Evolutionary conservation across 2,329 filamentous ascomycete genomes (phyloP).

Genomic region (Fusarium circinatum): DNA sequence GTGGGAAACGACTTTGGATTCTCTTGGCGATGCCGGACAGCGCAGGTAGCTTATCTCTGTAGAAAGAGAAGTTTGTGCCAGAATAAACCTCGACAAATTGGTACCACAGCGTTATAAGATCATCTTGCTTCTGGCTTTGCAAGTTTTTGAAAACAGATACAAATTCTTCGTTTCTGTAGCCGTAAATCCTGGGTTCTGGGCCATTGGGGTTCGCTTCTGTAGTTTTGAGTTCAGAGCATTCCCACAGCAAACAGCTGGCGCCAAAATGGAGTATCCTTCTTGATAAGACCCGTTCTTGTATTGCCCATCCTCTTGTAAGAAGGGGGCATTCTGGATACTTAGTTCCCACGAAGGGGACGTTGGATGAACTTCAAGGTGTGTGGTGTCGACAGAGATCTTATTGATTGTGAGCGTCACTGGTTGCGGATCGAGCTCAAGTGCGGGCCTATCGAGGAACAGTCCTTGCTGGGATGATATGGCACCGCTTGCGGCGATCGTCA

Average conservation of each 20-base stretch:
- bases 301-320: neutral
- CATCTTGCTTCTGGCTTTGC: rapidly evolving
- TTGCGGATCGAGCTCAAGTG: neutral
- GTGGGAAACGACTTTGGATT: neutral
- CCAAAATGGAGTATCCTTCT: neutral
- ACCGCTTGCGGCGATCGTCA: neutral
- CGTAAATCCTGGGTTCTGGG: rapidly evolving
- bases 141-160: neutral
- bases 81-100: neutral
- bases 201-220: neutral
- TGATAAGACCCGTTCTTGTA: neutral
- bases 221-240: neutral
- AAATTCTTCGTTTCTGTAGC: neutral
- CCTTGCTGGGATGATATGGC: neutral
- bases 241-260: neutral
- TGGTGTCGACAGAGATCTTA: neutral
- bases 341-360: neutral
- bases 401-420: neutral
- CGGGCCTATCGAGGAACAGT: neutral
- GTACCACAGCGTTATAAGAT: neutral
- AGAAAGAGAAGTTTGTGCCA: neutral
- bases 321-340: neutral
- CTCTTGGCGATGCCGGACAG: neutral
- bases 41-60: neutral
- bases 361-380: neutral